Percentiles rank a stretch among this genome's conserved stretches.
These are phyloP conservation scores for Candida tropicalis DNA, from an alignment of 1,139 yeast genomes.

Conservation along the genomic window DNA sequence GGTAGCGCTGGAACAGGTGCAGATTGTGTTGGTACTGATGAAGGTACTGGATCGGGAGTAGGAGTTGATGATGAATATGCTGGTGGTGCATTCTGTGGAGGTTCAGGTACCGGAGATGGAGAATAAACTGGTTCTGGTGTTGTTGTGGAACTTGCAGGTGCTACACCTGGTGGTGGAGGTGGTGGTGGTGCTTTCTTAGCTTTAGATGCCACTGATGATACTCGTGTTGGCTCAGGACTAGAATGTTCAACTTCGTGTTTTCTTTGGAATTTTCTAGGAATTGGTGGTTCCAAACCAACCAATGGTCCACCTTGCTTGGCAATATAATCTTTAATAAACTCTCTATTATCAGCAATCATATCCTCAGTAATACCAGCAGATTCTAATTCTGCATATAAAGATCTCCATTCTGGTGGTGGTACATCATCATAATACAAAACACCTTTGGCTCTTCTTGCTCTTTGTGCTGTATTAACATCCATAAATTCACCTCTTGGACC, in stretches of 20 bases:
- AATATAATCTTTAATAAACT: slow-evolving; percentile 78
- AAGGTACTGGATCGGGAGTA: slow-evolving; percentile 15
- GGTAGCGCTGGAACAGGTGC: slow-evolving; percentile 16
- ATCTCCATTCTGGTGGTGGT: slow-evolving; percentile 88
- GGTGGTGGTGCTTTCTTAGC: slow-evolving; percentile 50
- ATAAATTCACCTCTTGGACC: slow-evolving; percentile 77
- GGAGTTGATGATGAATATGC: slow-evolving; percentile 9
- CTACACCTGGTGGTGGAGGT: slow-evolving; percentile 39
- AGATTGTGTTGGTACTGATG: slow-evolving; percentile 18
- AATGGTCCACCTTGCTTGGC: slow-evolving; percentile 79
- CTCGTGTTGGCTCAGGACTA: slow-evolving; percentile 15
- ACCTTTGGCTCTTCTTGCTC: slow-evolving; percentile 59
- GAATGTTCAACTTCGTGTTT: slow-evolving; percentile 12
- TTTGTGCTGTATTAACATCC: slow-evolving; percentile 54
- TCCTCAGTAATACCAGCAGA: slow-evolving; percentile 83
- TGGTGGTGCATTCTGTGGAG: slow-evolving; percentile 14
- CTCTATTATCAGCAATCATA: slow-evolving; percentile 85
- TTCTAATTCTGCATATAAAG: slow-evolving; percentile 72
- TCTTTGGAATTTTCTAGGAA: slow-evolving; percentile 61
- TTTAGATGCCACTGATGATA: slow-evolving; percentile 19
- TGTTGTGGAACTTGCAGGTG: slow-evolving; percentile 11
- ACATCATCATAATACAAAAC: slow-evolving; percentile 72
- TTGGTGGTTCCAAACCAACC: slow-evolving; percentile 84
- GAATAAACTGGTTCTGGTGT: slow-evolving; percentile 15
- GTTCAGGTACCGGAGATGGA: slow-evolving; percentile 17